Evolutionary conservation across 768 basidiomycete species (phyloP), one percentile per base, ranked within the genome.

Genomic region (Collybia sp.): DNA sequence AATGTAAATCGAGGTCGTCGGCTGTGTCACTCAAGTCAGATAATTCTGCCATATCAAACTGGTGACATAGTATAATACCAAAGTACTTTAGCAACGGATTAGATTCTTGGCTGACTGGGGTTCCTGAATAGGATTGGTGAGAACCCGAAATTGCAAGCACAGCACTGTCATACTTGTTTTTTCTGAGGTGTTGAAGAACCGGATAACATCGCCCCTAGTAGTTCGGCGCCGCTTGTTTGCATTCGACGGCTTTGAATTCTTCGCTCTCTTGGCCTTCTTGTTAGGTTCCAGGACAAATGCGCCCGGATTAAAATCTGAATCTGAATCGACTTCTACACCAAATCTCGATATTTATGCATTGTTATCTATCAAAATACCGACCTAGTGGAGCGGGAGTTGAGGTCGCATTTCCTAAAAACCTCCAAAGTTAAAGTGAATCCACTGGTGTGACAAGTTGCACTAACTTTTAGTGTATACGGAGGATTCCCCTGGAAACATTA

Each of bases 41-140:
- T 32, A 31, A 31, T 47, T 13, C 9, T 43, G 47, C 34, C 6
- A 8, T 16, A 31, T 17, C 25, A 12, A 41, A 33, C 25, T 31
- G n/a, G 33, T 3, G 46, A 32, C 25, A 38, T 20, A 39, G 20
- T 11, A 35, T 35, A 70, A 25, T 47, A 75, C 79, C 71, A 44
- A 82, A 81, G 49, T 69, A 82, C 44, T 71, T 60, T 34, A 69
- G 57, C 2, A 82, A 60, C 0, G 76, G 75, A 52, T 80, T 80
- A 17, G 53, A 57, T 8, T 53, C 61, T 12, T 54, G 33, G 8
- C 31, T 45, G 10, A 43, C 44, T 40, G 30, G 25, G 8, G 8
- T 8, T 25, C 25, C 35, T n/a, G 35, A 10, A n/a, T 13, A 10
- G 17, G n/a, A 18, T 37, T 4, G 35, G 17, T 18, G 35, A 13